These are phyloP conservation scores for Suhomyces choctaworum DNA, from an alignment of 1,139 yeast species.

Conservation along the genomic window DNA sequence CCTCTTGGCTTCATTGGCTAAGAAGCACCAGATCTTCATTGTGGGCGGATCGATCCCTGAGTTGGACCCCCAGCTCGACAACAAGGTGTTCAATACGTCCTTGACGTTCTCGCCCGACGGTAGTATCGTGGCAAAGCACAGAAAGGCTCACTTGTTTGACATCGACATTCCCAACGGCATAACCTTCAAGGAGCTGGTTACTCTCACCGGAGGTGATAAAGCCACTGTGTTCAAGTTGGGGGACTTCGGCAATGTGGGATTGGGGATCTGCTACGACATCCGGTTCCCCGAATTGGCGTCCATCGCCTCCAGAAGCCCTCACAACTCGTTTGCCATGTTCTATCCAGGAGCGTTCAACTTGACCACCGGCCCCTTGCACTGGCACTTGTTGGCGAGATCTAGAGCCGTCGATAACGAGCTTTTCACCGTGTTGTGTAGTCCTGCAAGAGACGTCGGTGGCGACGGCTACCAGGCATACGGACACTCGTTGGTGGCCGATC, in stretches of 20 bases:
- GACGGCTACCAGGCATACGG: conserved; percentile 89
- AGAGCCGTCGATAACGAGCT: conserved; percentile 90
- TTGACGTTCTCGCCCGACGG: conserved; percentile 73
- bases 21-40: conserved; percentile 56
- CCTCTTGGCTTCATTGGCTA: conserved; percentile 64
- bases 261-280: conserved; percentile 91
- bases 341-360: conserved; percentile 97
- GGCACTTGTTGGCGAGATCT: conserved; percentile 84
- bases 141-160: conserved; percentile 88
- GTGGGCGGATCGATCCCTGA: conserved; percentile 96
- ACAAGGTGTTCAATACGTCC: conserved; percentile 77
- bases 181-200: conserved; percentile 77
- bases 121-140: conserved; percentile 75
- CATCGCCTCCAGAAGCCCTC: conserved; percentile 68
- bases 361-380: conserved; percentile 92
- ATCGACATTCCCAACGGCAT: conserved; percentile 89
- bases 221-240: conserved; percentile 74
- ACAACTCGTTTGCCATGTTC: conserved; percentile 80
- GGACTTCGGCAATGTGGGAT: conserved; percentile 75
- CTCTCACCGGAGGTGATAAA: conserved; percentile 74
- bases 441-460: conserved; percentile 71
- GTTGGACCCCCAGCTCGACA: conserved; percentile 46
- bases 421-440: conserved; percentile 79
- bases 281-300: conserved; percentile 90
- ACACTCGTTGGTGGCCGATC: conserved; percentile 85